Base-by-base conservation (phyloP, 768 basidiomycete genomes). In the Naganishia antarctica region DNA sequence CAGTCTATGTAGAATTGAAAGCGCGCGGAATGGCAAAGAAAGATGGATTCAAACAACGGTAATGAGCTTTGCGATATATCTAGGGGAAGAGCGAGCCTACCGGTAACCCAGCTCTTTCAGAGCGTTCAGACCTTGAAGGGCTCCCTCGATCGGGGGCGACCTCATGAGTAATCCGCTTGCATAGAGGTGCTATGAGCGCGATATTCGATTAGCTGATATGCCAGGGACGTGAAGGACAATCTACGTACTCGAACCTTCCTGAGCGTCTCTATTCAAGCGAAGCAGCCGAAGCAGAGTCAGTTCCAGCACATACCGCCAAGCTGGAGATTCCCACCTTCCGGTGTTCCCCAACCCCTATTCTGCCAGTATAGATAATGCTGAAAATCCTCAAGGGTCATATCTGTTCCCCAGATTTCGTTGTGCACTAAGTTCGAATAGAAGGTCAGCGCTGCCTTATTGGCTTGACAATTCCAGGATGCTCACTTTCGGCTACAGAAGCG, bases 91-190 rank as follows among this genome's bases (percentile, higher is more conserved):
- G 37, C 11, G 8, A 23, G 65, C 72, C 53, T 62, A 73, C 70
- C 62, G 81, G 74, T 82, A 88, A 2, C 88, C 89, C 78, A 86
- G 77, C 53, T 82, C 79, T 59, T 81, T 81, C 16, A 91, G 80
- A 25, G 80, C 75, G 69, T 81, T 76, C 40, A 84, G 73, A 21
- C 78, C 50, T 44, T 65, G 37, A 21, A 43, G 18, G 16, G 59
- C 64, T 11, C 64, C 58, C 18, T 48, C 46, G 9, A 65, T 29
- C 1, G 59, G 59, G 2, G 66, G 72, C 34, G 84, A 80, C 31
- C 76, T 71, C 60, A 65, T 61, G 13, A 71, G 70, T 28, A 74
- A 49, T 1, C 73, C 72, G 7, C 53, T 57, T 32, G 69, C 70
- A 47, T 71, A 73, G 47, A 75, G 53, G 45, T 64, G 63, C 63